These are phyloP conservation scores for Vigna unguiculata DNA, from an alignment of 306 rosid species.

Conservation along the genomic window DNA sequence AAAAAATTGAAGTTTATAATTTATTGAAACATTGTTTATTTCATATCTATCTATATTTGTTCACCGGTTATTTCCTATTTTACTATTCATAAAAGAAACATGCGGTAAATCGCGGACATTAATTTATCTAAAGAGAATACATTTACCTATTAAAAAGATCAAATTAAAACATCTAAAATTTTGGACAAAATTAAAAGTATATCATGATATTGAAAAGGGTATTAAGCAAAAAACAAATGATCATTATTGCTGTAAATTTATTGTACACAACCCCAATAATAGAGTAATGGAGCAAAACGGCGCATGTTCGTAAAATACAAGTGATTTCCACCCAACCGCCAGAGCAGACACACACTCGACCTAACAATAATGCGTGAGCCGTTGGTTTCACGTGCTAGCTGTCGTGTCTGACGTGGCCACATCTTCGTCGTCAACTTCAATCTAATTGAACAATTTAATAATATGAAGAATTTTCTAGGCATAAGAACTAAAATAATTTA, in stretches of 20 bases:
- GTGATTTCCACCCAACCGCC: slow-evolving; percentile 25
- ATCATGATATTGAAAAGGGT: too few relatives aligned
- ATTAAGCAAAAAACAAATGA: background rate
- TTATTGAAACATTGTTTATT: too few relatives aligned
- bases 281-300: background rate
- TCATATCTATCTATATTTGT: too few relatives aligned
- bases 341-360: slow-evolving; percentile 48
- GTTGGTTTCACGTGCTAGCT: slow-evolving; percentile 36
- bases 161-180: too few relatives aligned
- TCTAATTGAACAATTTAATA: background rate
- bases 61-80: too few relatives aligned
- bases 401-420: slow-evolving; percentile 46
- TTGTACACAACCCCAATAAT: background rate
- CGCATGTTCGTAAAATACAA: slow-evolving; percentile 10
- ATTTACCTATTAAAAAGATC: too few relatives aligned
- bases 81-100: too few relatives aligned
- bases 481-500: background rate
- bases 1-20: too few relatives aligned
- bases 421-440: slow-evolving; percentile 31
- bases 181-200: too few relatives aligned
- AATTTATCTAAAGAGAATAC: too few relatives aligned
- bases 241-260: background rate
- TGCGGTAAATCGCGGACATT: too few relatives aligned
- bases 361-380: slow-evolving; percentile 34
- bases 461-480: background rate